These are phyloP conservation scores for Albophoma yamanashiensis DNA, from an alignment of 2,329 filamentous ascomycete species.

Conservation along the genomic window DNA sequence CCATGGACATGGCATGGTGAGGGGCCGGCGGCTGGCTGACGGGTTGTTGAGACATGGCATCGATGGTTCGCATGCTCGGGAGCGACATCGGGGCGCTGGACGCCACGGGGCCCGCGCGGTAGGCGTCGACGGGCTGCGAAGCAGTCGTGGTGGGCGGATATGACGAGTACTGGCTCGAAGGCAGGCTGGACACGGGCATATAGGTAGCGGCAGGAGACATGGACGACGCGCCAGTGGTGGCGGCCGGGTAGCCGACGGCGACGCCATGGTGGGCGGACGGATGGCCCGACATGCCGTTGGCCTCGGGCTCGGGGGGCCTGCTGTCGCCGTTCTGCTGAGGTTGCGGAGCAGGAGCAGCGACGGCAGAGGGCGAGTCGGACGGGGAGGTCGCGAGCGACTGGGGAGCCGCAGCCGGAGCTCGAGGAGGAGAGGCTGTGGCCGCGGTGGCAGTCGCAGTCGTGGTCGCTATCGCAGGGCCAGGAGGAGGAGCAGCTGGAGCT, in stretches of 20 bases:
- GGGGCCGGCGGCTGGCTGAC: conserved; percentile 13
- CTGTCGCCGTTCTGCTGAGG: conserved; percentile 21
- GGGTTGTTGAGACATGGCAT: conserved; percentile 18
- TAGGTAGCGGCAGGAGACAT: conserved; percentile 13
- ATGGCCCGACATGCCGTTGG: conserved; percentile 22
- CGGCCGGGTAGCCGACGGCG: conserved; percentile 15
- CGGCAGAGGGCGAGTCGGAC: conserved; percentile 6
- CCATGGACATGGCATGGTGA: conserved; percentile 25
- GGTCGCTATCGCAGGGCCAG: background rate
- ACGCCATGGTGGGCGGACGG: conserved; percentile 13
- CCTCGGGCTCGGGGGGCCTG: conserved; percentile 15
- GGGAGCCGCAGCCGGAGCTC: background rate
- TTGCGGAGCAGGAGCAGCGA: conserved; percentile 6
- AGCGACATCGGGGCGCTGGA: conserved; percentile 20
- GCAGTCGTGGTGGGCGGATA: conserved; percentile 16
- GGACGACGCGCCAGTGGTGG: conserved; percentile 6
- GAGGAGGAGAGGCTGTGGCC: background rate
- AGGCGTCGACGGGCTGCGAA: conserved; percentile 16
- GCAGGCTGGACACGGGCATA: conserved; percentile 9
- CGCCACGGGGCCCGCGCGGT: conserved; percentile 16
- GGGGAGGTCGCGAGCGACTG: background rate
- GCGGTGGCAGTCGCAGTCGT: background rate
- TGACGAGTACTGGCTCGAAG: conserved; percentile 18
- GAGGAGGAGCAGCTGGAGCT: conserved; percentile 4
- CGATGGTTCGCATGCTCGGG: conserved; percentile 31